These are phyloP conservation scores for Nannizziopsis barbatae DNA, from an alignment of 2,329 filamentous ascomycete species.

Conservation along the genomic window DNA sequence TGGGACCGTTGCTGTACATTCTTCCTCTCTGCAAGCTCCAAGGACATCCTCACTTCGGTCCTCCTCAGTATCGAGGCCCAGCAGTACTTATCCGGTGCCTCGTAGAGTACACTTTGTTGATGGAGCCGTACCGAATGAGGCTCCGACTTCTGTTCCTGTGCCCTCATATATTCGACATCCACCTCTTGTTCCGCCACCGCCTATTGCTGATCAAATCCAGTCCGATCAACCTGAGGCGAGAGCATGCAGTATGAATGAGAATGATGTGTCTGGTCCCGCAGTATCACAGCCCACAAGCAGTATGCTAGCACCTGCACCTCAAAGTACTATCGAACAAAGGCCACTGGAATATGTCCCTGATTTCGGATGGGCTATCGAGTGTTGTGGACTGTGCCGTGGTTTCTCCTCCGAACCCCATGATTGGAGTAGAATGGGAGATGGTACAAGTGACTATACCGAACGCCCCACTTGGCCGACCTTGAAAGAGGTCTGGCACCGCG, in stretches of 20 bases:
- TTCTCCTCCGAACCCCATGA: background rate
- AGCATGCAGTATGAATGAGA: background rate
- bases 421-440: background rate
- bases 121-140: background rate
- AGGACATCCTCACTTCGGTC: constrained; percentile 4
- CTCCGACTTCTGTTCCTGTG: constrained; percentile 6
- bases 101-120: constrained; percentile 8
- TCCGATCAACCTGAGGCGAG: background rate
- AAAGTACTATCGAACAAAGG: background rate
- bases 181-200: constrained; percentile 4
- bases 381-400: background rate
- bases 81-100: constrained; percentile 6
- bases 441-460: background rate
- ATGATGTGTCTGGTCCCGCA: background rate
- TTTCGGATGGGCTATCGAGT: background rate
- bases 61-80: constrained; percentile 1
- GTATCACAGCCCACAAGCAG: background rate
- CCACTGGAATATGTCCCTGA: background rate
- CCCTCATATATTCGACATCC: constrained; percentile 12
- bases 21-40: background rate
- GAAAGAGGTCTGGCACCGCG: constrained; percentile 1
- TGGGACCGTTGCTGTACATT: background rate
- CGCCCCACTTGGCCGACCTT: background rate
- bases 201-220: background rate
- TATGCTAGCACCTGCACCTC: background rate